Evolutionary conservation across 2,329 filamentous ascomycete genomes (phyloP).

Genomic region (Penicillium sp.): DNA sequence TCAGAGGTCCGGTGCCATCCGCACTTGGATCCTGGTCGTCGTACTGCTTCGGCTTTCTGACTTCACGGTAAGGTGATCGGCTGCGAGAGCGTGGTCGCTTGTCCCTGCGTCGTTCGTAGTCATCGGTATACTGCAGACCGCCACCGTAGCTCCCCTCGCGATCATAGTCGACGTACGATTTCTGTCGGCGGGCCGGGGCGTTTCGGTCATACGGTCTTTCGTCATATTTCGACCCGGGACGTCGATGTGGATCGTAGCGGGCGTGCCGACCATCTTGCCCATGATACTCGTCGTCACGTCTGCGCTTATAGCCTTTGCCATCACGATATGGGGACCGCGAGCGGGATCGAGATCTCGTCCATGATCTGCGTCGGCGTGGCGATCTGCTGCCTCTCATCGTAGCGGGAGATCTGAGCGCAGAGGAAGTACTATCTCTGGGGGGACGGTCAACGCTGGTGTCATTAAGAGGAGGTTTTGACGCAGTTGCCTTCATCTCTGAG

Average conservation of each 20-base stretch:
- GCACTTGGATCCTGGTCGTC: constrained; percentile 36
- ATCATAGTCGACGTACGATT: constrained; percentile 55
- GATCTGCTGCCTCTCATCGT: constrained; percentile 55
- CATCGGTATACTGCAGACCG: constrained; percentile 53
- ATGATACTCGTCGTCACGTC: constrained; percentile 43
- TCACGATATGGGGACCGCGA: constrained; percentile 48
- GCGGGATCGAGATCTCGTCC: constrained; percentile 36
- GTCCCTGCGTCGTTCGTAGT: constrained; percentile 51
- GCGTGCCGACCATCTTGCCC: constrained; percentile 30
- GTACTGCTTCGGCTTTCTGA: constrained; percentile 42
- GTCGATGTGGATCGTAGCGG: constrained; percentile 36
- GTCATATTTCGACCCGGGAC: constrained; percentile 42
- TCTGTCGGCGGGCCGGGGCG: constrained; percentile 42
- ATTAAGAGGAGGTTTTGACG: constrained; percentile 71
- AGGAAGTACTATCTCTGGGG: constrained; percentile 70
- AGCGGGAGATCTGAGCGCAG: constrained; percentile 51
- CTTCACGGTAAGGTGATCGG: constrained; percentile 48
- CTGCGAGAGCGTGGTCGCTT: constrained; percentile 61
- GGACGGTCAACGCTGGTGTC: constrained; percentile 87
- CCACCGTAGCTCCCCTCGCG: constrained; percentile 46
- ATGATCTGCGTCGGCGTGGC: constrained; percentile 63
- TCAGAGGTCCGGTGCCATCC: constrained; percentile 30
- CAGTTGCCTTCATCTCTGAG: constrained; percentile 81
- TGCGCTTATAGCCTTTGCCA: constrained; percentile 45
- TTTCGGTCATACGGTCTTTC: constrained; percentile 42